Conservation (phyloP, 78 protist genomes). For the Cyanophora paradoxa region DNA sequence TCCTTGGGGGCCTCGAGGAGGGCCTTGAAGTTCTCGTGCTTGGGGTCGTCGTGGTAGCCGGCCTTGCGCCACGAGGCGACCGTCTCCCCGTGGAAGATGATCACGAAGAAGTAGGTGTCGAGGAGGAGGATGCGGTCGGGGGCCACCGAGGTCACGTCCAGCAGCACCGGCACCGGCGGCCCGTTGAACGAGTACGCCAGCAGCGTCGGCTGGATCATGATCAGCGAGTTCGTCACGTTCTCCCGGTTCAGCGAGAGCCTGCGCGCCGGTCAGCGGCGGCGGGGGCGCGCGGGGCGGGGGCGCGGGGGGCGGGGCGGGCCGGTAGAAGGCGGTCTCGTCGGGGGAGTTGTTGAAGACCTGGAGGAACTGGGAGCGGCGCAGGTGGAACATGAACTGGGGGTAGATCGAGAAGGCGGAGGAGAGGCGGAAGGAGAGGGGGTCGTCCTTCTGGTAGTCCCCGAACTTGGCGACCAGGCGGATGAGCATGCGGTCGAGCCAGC, state of each 20-base stretch:
- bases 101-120: conserved; percentile 93
- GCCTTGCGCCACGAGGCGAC: conserved; percentile 82
- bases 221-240: conserved; percentile 55
- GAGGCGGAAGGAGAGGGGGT: conserved; percentile 67
- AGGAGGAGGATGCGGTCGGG: conserved; percentile 83
- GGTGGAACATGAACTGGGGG: conserved; percentile 97
- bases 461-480: conserved; percentile 73
- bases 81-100: conserved; percentile 89
- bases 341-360: conserved; percentile 90
- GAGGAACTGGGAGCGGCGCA: conserved; percentile 89
- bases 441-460: conserved; percentile 47
- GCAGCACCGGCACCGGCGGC: conserved; percentile 72
- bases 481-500: conserved; percentile 95
- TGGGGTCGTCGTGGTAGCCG: conserved; percentile 48
- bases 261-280: background rate
- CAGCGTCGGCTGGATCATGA: conserved; percentile 97
- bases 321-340: conserved; percentile 91
- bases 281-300: background rate
- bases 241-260: conserved; percentile 51
- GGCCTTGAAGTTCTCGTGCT: conserved; percentile 53
- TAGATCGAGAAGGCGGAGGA: conserved; percentile 65
- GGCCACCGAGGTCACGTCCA: conserved; percentile 57
- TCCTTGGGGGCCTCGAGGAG: conserved; percentile 70
- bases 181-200: conserved; percentile 54
- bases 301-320: conserved; percentile 16